Base-by-base conservation (phyloP, 208 protist species). In the Acanthamoeba castellanii region DNA sequence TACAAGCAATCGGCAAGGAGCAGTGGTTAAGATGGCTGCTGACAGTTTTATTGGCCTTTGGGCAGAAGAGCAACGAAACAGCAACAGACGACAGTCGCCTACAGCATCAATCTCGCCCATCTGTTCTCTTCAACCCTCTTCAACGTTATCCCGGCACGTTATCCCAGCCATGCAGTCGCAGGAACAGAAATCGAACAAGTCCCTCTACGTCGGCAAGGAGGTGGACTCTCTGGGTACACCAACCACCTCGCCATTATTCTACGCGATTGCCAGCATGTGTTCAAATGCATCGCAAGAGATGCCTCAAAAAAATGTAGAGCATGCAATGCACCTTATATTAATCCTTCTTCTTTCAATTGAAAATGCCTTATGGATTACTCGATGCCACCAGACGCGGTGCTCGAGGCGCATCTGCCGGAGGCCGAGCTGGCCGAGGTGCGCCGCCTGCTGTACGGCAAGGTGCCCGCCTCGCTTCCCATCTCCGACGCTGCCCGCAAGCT, bases 371-470 rank as follows among this genome's bases (percentile, higher is more conserved):
- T n/a, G n/a, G n/a, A n/a, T n/a, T n/a, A n/a, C n/a, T n/a, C n/a
- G n/a, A n/a, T n/a, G n/a, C n/a, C n/a, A 52, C 13, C 92, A 88
- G 90, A 95, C 27, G 47, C 34, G 16, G 37, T 88, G 42, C 61
- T 95, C 4, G 89, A 94, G 61, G 30, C 64, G 25, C 42, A 96
- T 42, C 22, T 96, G 22, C 92, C 95, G 3, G 30, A 78, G 14
- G 52, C 72, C 81, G 85, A 95, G 81, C 70, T 94, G 14, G 52
- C 72, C 81, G 85, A 95, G 81, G 84, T 94, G 4, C 37, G 72
- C 30, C 57, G 85, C 50, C 20, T 96, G 45, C 78, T 96, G 5
- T 96, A 96, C 85, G 95, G 92, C 52, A 70, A 59, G 92, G 72
- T 70, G 45, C 55, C 76, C 50, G 55, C 91, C 13, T 61, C 47